A percentile compares a stretch with the other conserved stretches of the same genome.
phyloP scores from a whole-genome alignment of 73 alveolate species.

The Uronychia setigera region DNA sequence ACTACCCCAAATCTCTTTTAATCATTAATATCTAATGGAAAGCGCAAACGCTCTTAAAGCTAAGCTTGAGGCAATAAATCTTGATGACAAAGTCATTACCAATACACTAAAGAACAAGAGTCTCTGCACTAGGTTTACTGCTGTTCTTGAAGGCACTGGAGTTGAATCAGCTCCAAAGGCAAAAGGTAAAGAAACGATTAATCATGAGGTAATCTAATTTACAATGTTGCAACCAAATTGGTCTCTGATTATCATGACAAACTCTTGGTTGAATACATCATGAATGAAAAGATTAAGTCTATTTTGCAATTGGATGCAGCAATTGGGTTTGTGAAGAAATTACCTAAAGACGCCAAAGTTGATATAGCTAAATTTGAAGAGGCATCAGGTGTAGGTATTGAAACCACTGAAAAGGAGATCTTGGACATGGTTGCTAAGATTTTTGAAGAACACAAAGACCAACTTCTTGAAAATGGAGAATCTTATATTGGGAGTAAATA shows the following conservation, averaged over 20 bases:
- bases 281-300: constrained; percentile 73
- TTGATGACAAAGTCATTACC: constrained; percentile 65
- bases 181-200: background rate
- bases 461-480: constrained; percentile 72
- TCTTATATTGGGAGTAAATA: constrained; percentile 34
- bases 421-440: constrained; percentile 66
- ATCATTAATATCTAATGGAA: background rate
- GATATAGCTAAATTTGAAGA: constrained; percentile 74
- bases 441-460: constrained; percentile 67
- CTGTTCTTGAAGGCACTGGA: constrained; percentile 43
- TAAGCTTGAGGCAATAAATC: constrained; percentile 44
- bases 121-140: constrained; percentile 48
- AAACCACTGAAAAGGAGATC: constrained; percentile 79
- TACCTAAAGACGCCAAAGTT: constrained; percentile 74
- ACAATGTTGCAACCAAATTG: constrained; percentile 50
- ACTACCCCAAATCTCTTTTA: constrained; percentile 8
- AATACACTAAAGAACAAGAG: constrained; percentile 59
- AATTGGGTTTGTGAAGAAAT: constrained; percentile 68
- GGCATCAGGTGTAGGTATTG: constrained; percentile 90
- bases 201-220: constrained; percentile 47
- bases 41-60: constrained; percentile 9
- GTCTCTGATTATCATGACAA: constrained; percentile 20
- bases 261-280: constrained; percentile 64
- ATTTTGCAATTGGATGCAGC: constrained; percentile 89
- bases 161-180: constrained; percentile 19